Conservation (phyloP, 768 basidiomycete genomes). For the Myochromella boudieri region DNA sequence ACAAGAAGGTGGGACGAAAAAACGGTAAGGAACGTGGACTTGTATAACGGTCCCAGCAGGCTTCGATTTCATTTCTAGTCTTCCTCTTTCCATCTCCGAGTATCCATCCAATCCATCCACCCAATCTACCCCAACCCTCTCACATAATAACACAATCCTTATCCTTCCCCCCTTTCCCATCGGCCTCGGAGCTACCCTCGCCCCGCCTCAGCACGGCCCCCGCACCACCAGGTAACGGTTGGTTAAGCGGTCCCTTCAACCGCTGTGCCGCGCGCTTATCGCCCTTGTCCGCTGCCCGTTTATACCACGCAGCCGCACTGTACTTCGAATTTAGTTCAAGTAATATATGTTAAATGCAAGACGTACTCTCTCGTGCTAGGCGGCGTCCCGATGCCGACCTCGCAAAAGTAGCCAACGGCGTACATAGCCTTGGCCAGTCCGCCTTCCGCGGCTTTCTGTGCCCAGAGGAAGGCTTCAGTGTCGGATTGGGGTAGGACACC, state of each 20-base stretch:
- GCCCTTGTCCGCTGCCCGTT: slow-evolving; percentile 85
- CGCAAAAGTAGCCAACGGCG: slow-evolving; percentile 95
- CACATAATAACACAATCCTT: slow-evolving; percentile 92
- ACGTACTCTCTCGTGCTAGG: slow-evolving; percentile 9
- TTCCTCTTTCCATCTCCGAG: not conserved
- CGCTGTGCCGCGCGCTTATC: slow-evolving; percentile 93
- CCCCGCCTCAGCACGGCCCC: slow-evolving; percentile 63
- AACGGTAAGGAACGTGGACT: no score
- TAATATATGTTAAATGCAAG: not conserved
- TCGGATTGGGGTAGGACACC: slow-evolving; percentile 98
- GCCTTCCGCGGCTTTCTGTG: slow-evolving; percentile 89
- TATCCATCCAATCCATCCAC: not conserved
- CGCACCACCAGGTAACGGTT: slow-evolving; percentile 59
- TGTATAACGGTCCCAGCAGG: no score
- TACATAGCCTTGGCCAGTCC: slow-evolving; percentile 97
- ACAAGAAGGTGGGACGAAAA: no score
- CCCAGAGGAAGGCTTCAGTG: slow-evolving; percentile 98
- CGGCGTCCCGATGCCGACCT: slow-evolving; percentile 47
- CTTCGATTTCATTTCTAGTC: not conserved
- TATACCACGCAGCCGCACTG: slow-evolving; percentile 81
- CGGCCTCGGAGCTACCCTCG: slow-evolving; percentile 35
- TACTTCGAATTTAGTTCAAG: not conserved
- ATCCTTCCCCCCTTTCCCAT: slow-evolving; percentile 56
- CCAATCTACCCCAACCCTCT: not conserved
- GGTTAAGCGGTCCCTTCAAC: slow-evolving; percentile 59